Evolutionary conservation across 352 stramenopile species (phyloP), one percentile per base, ranked within the genome.

Genomic region (Pythium apleroticum): DNA sequence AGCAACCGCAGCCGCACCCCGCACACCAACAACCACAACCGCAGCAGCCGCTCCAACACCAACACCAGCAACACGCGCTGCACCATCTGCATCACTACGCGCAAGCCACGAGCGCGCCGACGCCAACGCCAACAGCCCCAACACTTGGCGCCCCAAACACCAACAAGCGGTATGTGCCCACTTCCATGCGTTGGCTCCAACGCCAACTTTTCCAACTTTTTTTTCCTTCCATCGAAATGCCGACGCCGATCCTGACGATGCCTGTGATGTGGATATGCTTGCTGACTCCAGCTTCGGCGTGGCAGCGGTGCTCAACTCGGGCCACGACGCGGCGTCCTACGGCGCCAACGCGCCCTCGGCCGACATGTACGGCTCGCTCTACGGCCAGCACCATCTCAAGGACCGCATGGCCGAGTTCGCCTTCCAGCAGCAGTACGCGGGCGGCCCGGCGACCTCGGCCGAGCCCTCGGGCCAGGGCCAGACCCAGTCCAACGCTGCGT

Each of bases 21-120:
- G 56, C 61, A 15, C 64, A 71, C 50, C 45, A 59, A 41, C 65
- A 71, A 71, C 57, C 57, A 71, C 65, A 66, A 71, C 65, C 57
- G 45, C 65, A 66, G 58, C 65, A 71, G 65, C 65, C 57, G 65
- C 52, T 62, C 39, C 55, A 63, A 39, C 53, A 60, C 53, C 17
- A 20, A 62, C 54, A 58, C 59, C 50, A 62, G n/a, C 52, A 35
- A 7, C 20, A 28, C 52, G 52, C 37, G 37, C 37, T 46, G 37
- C 37, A 46, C 37, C 60, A 66, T 31, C 60, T 65, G 49, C 59
- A 55, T 30, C 60, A 60, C 35, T 59, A 60, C 60, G 35, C 49
- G 17, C 37, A 41, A 5, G 28, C 30, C 41, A 53, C 53, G 30
- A 48, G 28, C 52, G 37, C 55, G 41, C 46, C 54, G 56, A 67